Evolutionary conservation across 129 eudicot species (phyloP), one percentile per base, ranked within the genome.

Genomic region (Smallanthus sonchifolius): DNA sequence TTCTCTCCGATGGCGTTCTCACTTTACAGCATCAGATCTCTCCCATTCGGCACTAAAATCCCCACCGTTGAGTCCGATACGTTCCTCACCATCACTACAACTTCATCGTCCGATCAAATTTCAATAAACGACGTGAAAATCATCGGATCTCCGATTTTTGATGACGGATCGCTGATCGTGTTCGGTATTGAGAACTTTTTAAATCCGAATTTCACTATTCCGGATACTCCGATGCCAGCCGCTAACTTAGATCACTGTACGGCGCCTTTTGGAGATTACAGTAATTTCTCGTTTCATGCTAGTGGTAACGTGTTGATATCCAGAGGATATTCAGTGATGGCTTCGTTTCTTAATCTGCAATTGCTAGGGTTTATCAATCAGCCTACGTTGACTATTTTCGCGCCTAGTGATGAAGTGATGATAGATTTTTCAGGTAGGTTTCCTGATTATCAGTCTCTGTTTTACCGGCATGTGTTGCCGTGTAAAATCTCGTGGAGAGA

Each of bases 271-370:
- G 78, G 60, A 17, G 81, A 73, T 35, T 15, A 70, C 32, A 42
- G 67, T 63, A 79, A 71, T 52, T 71, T 72, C 49, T 65, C 88
- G 19, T 84, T 84, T 69, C 62, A 45, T 17, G 90, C 87, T 7
- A 87, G 88, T 6, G 84, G 87, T 5, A 80, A 65, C 40, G 81
- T 68, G 69, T 34, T 93, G 83, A 84, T 83, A 36, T 80, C 96
- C 1, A 79, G 87, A 61, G 96, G 95, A 2, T 87, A 81, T 51
- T 84, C 95, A 8, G 73, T 83, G 0, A 84, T 90, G 65, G 95
- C 96, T 32, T 79, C 92, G 47, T 90, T 90, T 81, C 85, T 93
- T 0, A 96, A 87, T 39, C 49, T 93, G 52, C 98, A 93, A 74
- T 55, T 93, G 77, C 10, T 84, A 32, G 88, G 93, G 10, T 77